Evolutionary conservation across 371 early-diverging fungal genomes (phyloP).

Genomic region (Mycotypha africana): DNA sequence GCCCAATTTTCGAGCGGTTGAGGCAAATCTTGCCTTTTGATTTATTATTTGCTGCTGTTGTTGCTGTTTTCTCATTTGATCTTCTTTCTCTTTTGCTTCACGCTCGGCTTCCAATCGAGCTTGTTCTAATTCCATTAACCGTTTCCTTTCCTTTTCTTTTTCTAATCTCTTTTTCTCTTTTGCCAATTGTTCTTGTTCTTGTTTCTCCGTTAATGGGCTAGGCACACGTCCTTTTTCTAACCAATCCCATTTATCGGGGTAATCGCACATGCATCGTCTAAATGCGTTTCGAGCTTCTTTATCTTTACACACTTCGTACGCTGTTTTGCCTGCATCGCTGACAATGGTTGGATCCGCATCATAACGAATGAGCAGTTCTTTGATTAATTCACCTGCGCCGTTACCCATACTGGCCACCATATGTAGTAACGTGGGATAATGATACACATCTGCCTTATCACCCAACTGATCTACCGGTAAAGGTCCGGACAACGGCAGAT

Average conservation of each 20-base stretch:
- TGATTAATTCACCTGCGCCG: conserved; percentile 56
- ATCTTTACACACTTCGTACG: conserved; percentile 77
- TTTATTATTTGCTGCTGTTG: no score
- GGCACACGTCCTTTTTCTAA: conserved; percentile 63
- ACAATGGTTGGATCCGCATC: conserved; percentile 74
- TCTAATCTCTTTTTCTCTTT: conserved; percentile 60
- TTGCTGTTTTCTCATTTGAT: conserved; percentile 23
- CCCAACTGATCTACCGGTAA: conserved; percentile 46
- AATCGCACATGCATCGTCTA: conserved; percentile 61
- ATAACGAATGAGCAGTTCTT: conserved; percentile 60
- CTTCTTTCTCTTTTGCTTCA: conserved; percentile 37
- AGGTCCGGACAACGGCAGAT: conserved; percentile 13
- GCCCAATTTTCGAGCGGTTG: conserved; percentile 20
- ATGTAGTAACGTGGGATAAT: conserved; percentile 67
- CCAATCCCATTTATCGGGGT: conserved; percentile 68
- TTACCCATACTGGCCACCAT: conserved; percentile 44
- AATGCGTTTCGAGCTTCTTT: conserved; percentile 78
- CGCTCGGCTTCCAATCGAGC: conserved; percentile 14
- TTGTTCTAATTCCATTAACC: conserved; percentile 24
- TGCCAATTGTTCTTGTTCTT: conserved; percentile 58
- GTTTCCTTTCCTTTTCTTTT: conserved; percentile 47
- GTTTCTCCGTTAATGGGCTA: conserved; percentile 70
- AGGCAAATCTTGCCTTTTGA: no score
- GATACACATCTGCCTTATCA: conserved; percentile 29
- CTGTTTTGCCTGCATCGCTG: conserved; percentile 55